Evolutionary conservation across 495 filamentous ascomycete species (phyloP), one percentile per base, ranked within the genome.

Genomic region (Xylaria cubensis): DNA sequence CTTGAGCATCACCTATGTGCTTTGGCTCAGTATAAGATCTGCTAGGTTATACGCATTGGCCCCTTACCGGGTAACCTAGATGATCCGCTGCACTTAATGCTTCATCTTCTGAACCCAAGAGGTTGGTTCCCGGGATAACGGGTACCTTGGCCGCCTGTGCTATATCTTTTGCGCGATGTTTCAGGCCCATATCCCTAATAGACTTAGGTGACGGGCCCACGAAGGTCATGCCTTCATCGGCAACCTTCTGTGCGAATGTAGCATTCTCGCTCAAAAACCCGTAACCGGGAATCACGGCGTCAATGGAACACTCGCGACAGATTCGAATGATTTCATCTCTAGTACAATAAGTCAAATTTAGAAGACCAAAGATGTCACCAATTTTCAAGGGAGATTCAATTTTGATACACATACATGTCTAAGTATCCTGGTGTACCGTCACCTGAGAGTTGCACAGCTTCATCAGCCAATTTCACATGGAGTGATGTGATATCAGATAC

Each of bases 261-360:
- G 82, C 82, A 79, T 90, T 90, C 59, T 91, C 89, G 4, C 83
- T 86, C 29, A 91, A 76, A 66, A 90, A 90, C 8, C 79, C 59
- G 36, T 63, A 63, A n/a, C 59, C 59, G 32, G 59, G 59, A 24
- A 63, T 75, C 26, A 80, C 69, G 34, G 73, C 77, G 4, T 77
- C 59, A 19, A 56, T 71, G 13, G 51, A 58, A 1, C 58, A 50
- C 21, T 76, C 67, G 46, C 59, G 17, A 59, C 71, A 75, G 64
- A 79, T 74, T 5, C 69, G 58, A 8, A 79, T 71, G 19, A 78
- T 78, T 0, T 53, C 42, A 50, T 76, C 74, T 26, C 76, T 78
- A 19, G 7, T 6, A 12, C 17, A 63, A n/a, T 7, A 0, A 75
- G 68, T 64, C 29, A 69, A 7, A 13, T 53, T 53, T 2, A 53